Percentiles rank a stretch among this genome's conserved stretches.
Conservation (phyloP, 2,329 filamentous ascomycete species). For the Botryosphaeria dothidea region DNA sequence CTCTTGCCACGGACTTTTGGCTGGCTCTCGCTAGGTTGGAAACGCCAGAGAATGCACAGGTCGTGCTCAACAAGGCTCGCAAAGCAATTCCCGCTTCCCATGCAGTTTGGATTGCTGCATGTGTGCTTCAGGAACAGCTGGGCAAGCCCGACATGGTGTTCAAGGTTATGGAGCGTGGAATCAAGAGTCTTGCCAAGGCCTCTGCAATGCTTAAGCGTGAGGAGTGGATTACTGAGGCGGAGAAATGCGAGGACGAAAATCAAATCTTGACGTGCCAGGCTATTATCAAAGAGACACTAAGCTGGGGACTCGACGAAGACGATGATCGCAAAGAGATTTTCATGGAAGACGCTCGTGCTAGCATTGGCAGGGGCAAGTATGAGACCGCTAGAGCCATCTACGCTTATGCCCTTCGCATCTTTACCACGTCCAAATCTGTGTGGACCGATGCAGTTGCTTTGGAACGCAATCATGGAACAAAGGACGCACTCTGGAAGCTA, state of each 20-base stretch:
- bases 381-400: constrained; percentile 94
- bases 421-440: constrained; percentile 81
- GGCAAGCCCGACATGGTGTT: constrained; percentile 72
- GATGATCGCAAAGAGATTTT: constrained; percentile 95
- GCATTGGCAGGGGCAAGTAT: constrained; percentile 78
- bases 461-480: constrained; percentile 84
- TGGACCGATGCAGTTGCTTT: constrained; percentile 92
- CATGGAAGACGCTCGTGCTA: constrained; percentile 87
- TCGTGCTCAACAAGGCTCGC: constrained; percentile 91
- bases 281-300: constrained; percentile 89
- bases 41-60: constrained; percentile 86
- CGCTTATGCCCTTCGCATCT: constrained; percentile 84
- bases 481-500: constrained; percentile 78
- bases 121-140: constrained; percentile 85
- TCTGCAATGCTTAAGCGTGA: constrained; percentile 97
- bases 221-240: constrained; percentile 94
- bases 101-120: constrained; percentile 96
- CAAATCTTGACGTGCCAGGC: constrained; percentile 82
- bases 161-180: constrained; percentile 92
- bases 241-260: constrained; percentile 91
- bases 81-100: constrained; percentile 91
- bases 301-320: constrained; percentile 91
- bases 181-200: constrained; percentile 84
- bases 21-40: constrained; percentile 88
- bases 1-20: constrained; percentile 92